These are phyloP conservation scores for Papilionanthe hybrid DNA, from an alignment of 116 monocot species.

Conservation along the genomic window DNA sequence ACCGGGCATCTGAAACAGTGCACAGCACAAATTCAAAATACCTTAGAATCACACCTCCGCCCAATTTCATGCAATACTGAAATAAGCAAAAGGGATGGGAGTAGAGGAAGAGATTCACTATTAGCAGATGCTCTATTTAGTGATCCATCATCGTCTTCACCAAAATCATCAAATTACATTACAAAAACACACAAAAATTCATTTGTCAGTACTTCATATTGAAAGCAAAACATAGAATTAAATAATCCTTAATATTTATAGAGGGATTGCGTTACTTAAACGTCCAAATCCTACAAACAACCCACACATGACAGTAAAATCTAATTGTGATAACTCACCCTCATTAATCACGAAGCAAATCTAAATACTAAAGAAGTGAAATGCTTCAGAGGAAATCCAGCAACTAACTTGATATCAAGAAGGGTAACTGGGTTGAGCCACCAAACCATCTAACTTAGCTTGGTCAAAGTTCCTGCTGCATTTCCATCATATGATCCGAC, in stretches of 20 bases:
- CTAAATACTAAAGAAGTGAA: no score
- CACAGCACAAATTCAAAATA: slow-evolving; percentile 20
- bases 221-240: neutral
- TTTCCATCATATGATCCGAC: no score
- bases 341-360: no score
- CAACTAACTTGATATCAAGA: no score
- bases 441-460: no score
- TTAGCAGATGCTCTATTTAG: slow-evolving; percentile 20
- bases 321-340: no score
- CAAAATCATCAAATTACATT: slow-evolving; percentile 8
- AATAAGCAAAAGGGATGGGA: slow-evolving; percentile 37
- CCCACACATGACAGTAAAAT: no score
- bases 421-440: no score
- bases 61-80: slow-evolving; percentile 78
- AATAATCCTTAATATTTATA: neutral
- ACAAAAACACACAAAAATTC: neutral
- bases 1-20: neutral
- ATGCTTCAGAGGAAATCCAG: no score
- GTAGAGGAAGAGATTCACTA: slow-evolving; percentile 21
- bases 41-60: slow-evolving; percentile 68
- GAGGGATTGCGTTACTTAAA: neutral
- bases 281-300: no score
- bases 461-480: no score
- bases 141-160: slow-evolving; percentile 50
- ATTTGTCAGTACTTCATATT: neutral